Base-by-base conservation (phyloP, 148 eudicot species). In the Polygonum maritimum region DNA sequence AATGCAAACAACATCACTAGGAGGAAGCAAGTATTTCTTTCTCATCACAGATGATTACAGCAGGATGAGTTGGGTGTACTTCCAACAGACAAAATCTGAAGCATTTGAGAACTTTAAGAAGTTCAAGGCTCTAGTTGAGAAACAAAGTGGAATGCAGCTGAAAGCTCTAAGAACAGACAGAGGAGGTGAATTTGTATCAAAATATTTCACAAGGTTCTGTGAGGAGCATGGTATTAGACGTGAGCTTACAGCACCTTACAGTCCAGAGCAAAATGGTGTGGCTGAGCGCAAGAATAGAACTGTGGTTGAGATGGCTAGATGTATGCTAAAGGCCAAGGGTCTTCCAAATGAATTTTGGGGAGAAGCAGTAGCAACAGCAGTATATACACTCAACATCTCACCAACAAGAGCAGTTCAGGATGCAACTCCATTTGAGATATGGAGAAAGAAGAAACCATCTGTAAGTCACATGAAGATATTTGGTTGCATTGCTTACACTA, bases 11-110 rank as follows among this genome's bases (percentile, higher is more conserved):
- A 6, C 7, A 3, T 54, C 60, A 18, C 9, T 18, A 0, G 60
- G 60, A 15, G 60, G 60, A 54, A n/a, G 22, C 8, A 54, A 54
- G 21, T 54, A 54, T 3, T 54, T n/a, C 21, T 7, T 54, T 5
- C 21, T 54, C 21, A 18, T 54, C 4, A 54, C 26, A 18, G 26
- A 54, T 79, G 77, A 81, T 26, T 70, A 10, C 15, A 74, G 71
- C 2, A 51, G 52, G 39, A 81, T 77, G 80, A 65, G 80, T 8
- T 77, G 75, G 80, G 80, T 65, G 0, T 65, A 74, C 16, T 80
- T 76, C 10, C 22, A 76, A 65, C 60, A 21, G 21, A 4, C 7
- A 5, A 54, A 52, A 38, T 81, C 78, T 2, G 31, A 81, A 33
- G 78, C 60, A 2, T 39, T 57, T 44, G 33, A 58, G 6, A 69